Conservation (phyloP, 83 land plant species). For the Picea abies region DNA sequence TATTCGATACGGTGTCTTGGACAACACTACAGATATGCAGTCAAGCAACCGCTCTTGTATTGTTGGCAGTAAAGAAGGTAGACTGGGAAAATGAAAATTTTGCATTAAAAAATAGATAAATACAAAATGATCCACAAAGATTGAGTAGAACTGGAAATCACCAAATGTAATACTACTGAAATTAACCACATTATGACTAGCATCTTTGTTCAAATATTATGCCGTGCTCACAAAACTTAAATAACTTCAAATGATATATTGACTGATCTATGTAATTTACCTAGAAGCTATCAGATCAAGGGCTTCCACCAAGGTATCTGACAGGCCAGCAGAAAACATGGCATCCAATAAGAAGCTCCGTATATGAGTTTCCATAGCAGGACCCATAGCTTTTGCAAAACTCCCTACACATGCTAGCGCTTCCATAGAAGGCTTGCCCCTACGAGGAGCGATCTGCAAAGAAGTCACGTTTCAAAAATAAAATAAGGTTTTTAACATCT, state of each 20-base stretch:
- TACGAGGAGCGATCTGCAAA: slow-evolving; percentile 87
- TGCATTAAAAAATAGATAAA: background rate
- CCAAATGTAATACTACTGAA: background rate
- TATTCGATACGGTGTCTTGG: slow-evolving; percentile 57
- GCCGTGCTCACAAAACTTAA: background rate
- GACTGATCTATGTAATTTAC: slow-evolving; percentile 25
- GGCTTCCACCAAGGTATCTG: slow-evolving; percentile 67
- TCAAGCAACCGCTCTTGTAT: slow-evolving; percentile 90
- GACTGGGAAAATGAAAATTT: slow-evolving; percentile 41
- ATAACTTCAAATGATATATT: background rate
- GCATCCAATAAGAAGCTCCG: too few relatives aligned
- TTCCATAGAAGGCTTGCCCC: slow-evolving; percentile 86
- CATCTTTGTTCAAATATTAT: background rate
- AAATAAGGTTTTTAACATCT: slow-evolving; percentile 1
- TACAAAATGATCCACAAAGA: background rate
- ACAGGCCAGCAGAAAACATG: slow-evolving; percentile 82
- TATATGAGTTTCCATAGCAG: too few relatives aligned
- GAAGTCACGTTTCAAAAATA: background rate
- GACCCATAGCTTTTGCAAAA: too few relatives aligned
- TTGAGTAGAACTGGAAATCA: background rate
- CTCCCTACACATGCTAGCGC: slow-evolving; percentile 85
- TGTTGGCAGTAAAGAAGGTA: slow-evolving; percentile 83
- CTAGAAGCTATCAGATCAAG: slow-evolving; percentile 81
- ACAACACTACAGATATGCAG: slow-evolving; percentile 78
- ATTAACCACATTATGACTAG: background rate